phyloP scores from a whole-genome alignment of 371 early-diverging fungal species.

The Gilbertella persicaria region DNA sequence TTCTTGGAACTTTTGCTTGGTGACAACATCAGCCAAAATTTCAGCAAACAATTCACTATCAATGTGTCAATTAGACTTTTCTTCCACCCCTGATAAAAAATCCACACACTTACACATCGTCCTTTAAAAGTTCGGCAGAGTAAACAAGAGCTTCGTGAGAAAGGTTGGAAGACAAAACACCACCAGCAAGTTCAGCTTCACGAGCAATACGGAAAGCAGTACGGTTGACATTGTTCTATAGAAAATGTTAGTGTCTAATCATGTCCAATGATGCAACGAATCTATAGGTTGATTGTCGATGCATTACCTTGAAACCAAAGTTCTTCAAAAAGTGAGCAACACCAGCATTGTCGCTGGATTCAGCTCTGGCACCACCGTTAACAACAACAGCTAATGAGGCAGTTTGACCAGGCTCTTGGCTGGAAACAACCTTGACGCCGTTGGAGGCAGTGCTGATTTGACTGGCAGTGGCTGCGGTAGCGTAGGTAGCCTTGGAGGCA shows the following conservation, averaged over 20 bases:
- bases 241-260: neutral
- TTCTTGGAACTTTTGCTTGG: slow-evolving; percentile 79
- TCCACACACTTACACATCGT: slow-evolving; percentile 77
- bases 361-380: slow-evolving; percentile 88
- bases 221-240: slow-evolving; percentile 78
- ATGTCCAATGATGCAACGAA: neutral
- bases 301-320: slow-evolving; percentile 86
- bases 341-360: slow-evolving; percentile 72
- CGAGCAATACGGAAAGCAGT: slow-evolving; percentile 88
- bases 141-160: slow-evolving; percentile 85
- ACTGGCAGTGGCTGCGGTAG: slow-evolving; percentile 52
- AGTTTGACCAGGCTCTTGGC: slow-evolving; percentile 67
- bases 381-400: slow-evolving; percentile 87
- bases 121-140: slow-evolving; percentile 88
- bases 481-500: slow-evolving; percentile 59
- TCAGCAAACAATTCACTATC: slow-evolving; percentile 87
- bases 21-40: slow-evolving; percentile 74
- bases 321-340: slow-evolving; percentile 91
- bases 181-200: slow-evolving; percentile 94
- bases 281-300: neutral
- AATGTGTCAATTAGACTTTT: neutral
- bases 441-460: slow-evolving; percentile 51
- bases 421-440: slow-evolving; percentile 63
- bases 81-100: neutral
- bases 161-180: slow-evolving; percentile 76